Percentiles rank a stretch among this genome's conserved stretches.
Conservation (phyloP, 345 rosid genomes). For the Lumnitzera littorea region DNA sequence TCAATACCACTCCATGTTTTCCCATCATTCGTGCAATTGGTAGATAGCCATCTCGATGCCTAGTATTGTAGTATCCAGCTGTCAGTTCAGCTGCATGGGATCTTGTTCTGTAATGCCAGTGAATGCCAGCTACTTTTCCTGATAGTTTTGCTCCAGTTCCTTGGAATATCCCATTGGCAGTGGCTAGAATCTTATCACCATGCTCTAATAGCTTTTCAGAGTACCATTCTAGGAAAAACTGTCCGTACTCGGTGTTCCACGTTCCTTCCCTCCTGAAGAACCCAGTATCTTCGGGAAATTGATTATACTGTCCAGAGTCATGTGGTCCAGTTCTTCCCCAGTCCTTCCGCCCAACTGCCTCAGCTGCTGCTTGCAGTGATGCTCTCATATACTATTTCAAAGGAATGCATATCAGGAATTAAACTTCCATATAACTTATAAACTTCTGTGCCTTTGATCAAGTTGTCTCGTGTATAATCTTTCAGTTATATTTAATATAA, state of each 20-base stretch:
- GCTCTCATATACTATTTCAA: conserved; percentile 78
- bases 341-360: conserved; percentile 45
- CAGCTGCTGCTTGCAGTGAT: conserved; percentile 79
- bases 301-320: conserved; percentile 85
- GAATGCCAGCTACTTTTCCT: conserved; percentile 90
- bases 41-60: conserved; percentile 65
- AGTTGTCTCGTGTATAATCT: too few relatives aligned
- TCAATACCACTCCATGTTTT: conserved; percentile 57
- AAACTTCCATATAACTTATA: not conserved
- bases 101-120: conserved; percentile 92
- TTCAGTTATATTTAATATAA: too few relatives aligned
- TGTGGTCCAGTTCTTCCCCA: conserved; percentile 87
- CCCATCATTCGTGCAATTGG: conserved; percentile 68
- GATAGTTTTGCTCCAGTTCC: conserved; percentile 67
- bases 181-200: conserved; percentile 65
- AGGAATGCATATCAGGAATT: not conserved
- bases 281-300: conserved; percentile 75
- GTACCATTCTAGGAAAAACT: conserved; percentile 90
- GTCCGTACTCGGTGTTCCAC: conserved; percentile 82
- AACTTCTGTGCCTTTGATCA: too few relatives aligned
- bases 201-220: conserved; percentile 68
- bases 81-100: conserved; percentile 96
- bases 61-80: conserved; percentile 82
- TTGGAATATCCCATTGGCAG: conserved; percentile 63
- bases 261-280: conserved; percentile 82